Evolutionary conservation across 1,139 yeast genomes (phyloP), one percentile per base, ranked within the genome.

Genomic region (Trichomonascaceae sp.): DNA sequence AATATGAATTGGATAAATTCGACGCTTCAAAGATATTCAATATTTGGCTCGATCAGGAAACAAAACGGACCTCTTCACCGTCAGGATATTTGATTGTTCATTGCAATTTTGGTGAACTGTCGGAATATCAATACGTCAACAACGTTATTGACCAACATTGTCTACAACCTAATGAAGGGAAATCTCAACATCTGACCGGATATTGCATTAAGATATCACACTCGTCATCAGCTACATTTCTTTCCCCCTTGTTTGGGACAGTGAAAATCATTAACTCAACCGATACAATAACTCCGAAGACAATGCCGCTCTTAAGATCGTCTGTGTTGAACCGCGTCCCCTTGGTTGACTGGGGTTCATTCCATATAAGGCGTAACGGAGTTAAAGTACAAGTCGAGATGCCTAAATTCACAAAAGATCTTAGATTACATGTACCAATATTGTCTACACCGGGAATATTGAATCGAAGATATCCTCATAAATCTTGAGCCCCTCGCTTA

Each of bases 361-460:
- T 44, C 18, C 10, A 13, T 18, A 32, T 27, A 3, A 27, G 32
- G 9, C 32, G 32, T 12, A 7, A 27, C 2, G 32, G 32, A 6
- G 9, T 27, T 2, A 27, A 27, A 12, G 32, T 27, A 27, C 32
- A 27, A 27, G 10, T 27, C 5, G 9, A 3, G 10, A 12, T 27
- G 5, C 32, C 32, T 27, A 27, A 27, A 5, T 27, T 6, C 18
- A 18, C 9, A 12, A 15, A 22, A 19, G 19, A 5, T 32, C n/a
- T 15, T 18, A 12, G 43, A 50, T 12, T 30, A 32, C 39, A 44
- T 44, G 47, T 38, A n/a, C 55, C 55, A 3, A 22, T 53, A 22
- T 41, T 53, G 9, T 49, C 47, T 22, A 53, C 55, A 2, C 55
- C 55, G n/a, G 55, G 51, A 9, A 47, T 43, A 2, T 41, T 53